A percentile compares a stretch with the other conserved stretches of the same genome.
Conservation (phyloP, 192 early-diverging fungal species). For the Paraglomus brasilianum region DNA sequence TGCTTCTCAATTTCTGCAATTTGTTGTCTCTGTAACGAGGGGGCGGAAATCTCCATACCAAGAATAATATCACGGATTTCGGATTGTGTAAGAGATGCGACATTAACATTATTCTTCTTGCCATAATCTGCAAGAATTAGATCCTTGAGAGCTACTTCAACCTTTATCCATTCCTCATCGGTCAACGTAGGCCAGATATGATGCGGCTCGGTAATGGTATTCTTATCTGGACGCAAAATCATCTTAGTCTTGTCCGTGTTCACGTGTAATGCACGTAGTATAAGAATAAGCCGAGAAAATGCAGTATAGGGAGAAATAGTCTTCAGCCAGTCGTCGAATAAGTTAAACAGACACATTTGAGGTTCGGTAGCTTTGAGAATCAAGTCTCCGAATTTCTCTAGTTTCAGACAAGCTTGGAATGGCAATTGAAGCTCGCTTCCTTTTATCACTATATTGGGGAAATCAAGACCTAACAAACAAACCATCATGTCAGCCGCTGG, state of each 20-base stretch:
- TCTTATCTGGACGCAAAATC: constrained; percentile 92
- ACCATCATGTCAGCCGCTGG: constrained; percentile 30
- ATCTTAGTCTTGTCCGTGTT: constrained; percentile 99
- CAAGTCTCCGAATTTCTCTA: constrained; percentile 98
- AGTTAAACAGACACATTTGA: constrained; percentile 86
- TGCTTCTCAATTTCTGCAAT: constrained; percentile 99
- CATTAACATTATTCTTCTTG: constrained; percentile 99
- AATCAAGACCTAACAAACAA: constrained; percentile 63
- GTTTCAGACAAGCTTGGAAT: constrained; percentile 96
- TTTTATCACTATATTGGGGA: constrained; percentile 99
- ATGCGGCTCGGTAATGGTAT: constrained; percentile 88
- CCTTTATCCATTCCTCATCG: constrained; percentile 97
- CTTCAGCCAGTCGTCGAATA: constrained; percentile 98
- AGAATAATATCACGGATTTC: constrained; percentile 99
- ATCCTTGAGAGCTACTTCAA: constrained; percentile 94
- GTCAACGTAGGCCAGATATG: constrained; percentile 98
- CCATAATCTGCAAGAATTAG: constrained; percentile 97
- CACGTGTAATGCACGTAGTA: constrained; percentile 94
- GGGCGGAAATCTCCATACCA: constrained; percentile 99
- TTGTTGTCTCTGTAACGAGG: constrained; percentile 93
- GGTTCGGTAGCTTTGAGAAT: constrained; percentile 98
- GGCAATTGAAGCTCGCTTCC: constrained; percentile 96
- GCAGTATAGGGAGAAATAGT: constrained; percentile 96
- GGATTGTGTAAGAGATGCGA: constrained; percentile 91
- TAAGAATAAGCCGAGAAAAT: constrained; percentile 95